Percentiles rank a stretch among this genome's conserved stretches.
Conservation (phyloP, 192 early-diverging fungal genomes). For the Linnemannia schmuckeri region DNA sequence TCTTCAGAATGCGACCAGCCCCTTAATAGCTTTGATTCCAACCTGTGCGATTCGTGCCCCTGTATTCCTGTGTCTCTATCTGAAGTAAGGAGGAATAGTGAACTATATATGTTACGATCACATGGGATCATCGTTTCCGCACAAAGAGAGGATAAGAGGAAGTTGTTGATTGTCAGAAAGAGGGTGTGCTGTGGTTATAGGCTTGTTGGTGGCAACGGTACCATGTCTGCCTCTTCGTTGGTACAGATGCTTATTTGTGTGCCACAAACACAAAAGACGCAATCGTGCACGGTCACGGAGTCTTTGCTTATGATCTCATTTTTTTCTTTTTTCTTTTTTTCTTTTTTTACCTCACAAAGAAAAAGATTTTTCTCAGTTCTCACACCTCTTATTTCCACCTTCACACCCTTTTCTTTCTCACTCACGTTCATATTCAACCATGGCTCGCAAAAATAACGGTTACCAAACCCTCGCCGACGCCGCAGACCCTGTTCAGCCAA, state of each 20-base stretch:
- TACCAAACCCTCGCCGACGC: slow-evolving; percentile 30
- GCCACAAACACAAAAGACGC: neutral
- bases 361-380: slow-evolving; percentile 8
- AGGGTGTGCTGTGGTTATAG: too few relatives aligned
- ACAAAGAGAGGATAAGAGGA: too few relatives aligned
- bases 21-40: neutral
- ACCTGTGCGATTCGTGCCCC: neutral
- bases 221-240: too few relatives aligned
- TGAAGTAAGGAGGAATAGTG: neutral
- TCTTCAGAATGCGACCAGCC: neutral
- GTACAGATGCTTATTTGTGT: neutral
- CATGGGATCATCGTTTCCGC: too few relatives aligned
- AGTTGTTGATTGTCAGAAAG: too few relatives aligned
- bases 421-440: neutral
- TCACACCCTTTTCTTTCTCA: neutral
- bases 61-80: neutral
- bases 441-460: slow-evolving; percentile 30
- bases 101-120: too few relatives aligned
- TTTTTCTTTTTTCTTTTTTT: slow-evolving; percentile 1
- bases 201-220: too few relatives aligned
- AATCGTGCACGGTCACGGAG: too few relatives aligned
- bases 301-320: slow-evolving; percentile 5
- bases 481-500: neutral
- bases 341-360: neutral
- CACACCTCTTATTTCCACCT: neutral